Evolutionary conservation across 163 green algal genomes (phyloP).

Genomic region (Chlorella variabilis): DNA sequence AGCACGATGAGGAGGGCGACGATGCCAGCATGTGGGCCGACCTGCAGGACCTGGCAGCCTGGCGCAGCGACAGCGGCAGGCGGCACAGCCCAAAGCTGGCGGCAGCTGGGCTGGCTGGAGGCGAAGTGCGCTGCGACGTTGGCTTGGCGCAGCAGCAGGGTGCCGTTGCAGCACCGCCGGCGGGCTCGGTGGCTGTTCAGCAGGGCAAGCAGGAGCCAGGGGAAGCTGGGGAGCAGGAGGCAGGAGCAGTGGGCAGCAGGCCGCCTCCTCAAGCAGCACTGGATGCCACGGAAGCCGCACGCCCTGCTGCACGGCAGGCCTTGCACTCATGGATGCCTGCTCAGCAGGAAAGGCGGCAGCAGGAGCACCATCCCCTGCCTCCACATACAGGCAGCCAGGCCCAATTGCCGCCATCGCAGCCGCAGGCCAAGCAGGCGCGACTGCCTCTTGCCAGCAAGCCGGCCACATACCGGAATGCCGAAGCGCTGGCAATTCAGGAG

Average conservation of each 20-base stretch:
- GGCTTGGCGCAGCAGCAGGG: too few species aligned
- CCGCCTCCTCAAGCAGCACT: too few species aligned
- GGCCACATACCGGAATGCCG: constrained; percentile 20
- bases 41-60: constrained; percentile 12
- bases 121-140: not conserved
- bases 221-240: too few species aligned
- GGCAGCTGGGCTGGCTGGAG: not conserved
- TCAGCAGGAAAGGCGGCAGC: not conserved
- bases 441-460: not conserved
- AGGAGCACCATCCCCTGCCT: not conserved
- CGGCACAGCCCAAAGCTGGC: not conserved
- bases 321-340: too few species aligned
- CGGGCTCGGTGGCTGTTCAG: too few species aligned
- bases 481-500: constrained; percentile 24
- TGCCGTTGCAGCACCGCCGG: too few species aligned
- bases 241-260: too few species aligned
- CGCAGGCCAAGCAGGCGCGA: not conserved
- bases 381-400: not conserved
- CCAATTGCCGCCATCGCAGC: not conserved
- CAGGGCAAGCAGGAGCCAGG: too few species aligned
- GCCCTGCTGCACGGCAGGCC: too few species aligned
- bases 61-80: not conserved
- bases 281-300: too few species aligned
- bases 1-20: constrained; percentile 4
- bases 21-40: constrained; percentile 12